Evolutionary conservation across 2,329 filamentous ascomycete genomes (phyloP).

Genomic region (Ophiocordyceps camponoti-floridani): DNA sequence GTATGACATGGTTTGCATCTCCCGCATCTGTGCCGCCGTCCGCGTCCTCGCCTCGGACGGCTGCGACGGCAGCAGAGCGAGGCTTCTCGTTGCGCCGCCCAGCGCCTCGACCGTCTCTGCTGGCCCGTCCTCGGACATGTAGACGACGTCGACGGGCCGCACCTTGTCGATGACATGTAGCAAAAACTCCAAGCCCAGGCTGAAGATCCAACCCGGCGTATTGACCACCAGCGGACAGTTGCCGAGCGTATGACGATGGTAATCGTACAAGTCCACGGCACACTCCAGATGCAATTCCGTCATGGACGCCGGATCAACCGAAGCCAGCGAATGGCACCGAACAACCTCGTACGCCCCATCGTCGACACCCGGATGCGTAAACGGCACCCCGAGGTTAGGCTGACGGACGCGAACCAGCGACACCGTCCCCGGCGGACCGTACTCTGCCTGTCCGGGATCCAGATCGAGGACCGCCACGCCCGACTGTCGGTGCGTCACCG

Average conservation of each 20-base stretch:
- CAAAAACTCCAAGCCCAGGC: slow-evolving; percentile 49
- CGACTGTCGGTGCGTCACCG: slow-evolving; percentile 10
- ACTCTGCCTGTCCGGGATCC: slow-evolving; percentile 64
- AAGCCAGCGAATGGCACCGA: slow-evolving; percentile 48
- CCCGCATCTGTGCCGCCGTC: slow-evolving; percentile 46
- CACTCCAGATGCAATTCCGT: slow-evolving; percentile 49
- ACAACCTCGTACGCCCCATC: slow-evolving; percentile 22
- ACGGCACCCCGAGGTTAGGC: slow-evolving; percentile 49
- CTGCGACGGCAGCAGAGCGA: slow-evolving; percentile 41
- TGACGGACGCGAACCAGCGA: slow-evolving; percentile 43
- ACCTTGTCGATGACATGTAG: slow-evolving; percentile 34
- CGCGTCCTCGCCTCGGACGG: slow-evolving; percentile 34
- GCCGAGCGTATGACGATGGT: slow-evolving; percentile 30
- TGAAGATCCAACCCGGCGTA: slow-evolving; percentile 56
- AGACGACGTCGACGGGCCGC: slow-evolving; percentile 43
- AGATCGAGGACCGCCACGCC: slow-evolving; percentile 49
- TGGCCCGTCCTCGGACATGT: slow-evolving; percentile 48
- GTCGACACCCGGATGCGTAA: slow-evolving; percentile 34
- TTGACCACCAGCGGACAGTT: slow-evolving; percentile 49
- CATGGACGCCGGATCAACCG: slow-evolving; percentile 46
- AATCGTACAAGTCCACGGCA: slow-evolving; percentile 40
- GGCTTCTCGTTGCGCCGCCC: slow-evolving; percentile 20
- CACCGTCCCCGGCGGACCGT: slow-evolving; percentile 49
- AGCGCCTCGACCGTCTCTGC: slow-evolving; percentile 37
- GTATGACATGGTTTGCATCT: slow-evolving; percentile 68